Conservation (phyloP, 2,329 filamentous ascomycete species). For the Plectosphaerella sp. region DNA sequence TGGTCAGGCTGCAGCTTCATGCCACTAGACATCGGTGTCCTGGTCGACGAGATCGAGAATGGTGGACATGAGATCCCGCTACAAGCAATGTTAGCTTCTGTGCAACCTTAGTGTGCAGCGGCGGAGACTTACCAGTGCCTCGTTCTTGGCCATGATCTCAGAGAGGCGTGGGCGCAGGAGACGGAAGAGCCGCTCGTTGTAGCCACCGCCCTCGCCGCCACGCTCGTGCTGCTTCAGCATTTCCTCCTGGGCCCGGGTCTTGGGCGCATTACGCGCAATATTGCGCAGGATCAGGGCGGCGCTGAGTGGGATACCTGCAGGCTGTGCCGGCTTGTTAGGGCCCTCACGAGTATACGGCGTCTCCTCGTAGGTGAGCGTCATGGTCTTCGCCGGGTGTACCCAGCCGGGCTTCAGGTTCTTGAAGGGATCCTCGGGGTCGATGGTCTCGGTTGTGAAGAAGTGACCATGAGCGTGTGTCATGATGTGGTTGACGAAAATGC, state of each 20-base stretch:
- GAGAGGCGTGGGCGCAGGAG: constrained; percentile 61
- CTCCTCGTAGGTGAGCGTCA: constrained; percentile 50
- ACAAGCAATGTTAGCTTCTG: neutral
- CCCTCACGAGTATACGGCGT: constrained; percentile 54
- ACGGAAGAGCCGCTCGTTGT: constrained; percentile 65
- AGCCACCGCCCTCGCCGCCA: constrained; percentile 48
- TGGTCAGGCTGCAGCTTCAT: neutral
- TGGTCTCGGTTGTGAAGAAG: constrained; percentile 23
- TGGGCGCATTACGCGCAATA: constrained; percentile 63
- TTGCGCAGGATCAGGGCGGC: constrained; percentile 75
- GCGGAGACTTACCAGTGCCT: constrained; percentile 44
- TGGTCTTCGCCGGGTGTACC: constrained; percentile 51
- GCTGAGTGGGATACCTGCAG: constrained; percentile 74
- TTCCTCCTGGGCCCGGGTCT: constrained; percentile 55
- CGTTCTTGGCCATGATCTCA: constrained; percentile 68
- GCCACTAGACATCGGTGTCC: neutral
- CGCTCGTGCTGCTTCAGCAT: constrained; percentile 42
- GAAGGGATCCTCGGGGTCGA: neutral
- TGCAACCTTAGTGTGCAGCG: neutral
- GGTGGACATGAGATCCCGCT: constrained; percentile 1
- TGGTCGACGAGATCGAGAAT: constrained; percentile 3
- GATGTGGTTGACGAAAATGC: constrained; percentile 58
- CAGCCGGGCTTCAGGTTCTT: constrained; percentile 24
- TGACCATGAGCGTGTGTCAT: constrained; percentile 56
- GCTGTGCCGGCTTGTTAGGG: constrained; percentile 53